Percentiles rank a stretch among this genome's conserved stretches.
Conservation (phyloP, 1,139 yeast species). For the Suhomyces coccinellae region DNA sequence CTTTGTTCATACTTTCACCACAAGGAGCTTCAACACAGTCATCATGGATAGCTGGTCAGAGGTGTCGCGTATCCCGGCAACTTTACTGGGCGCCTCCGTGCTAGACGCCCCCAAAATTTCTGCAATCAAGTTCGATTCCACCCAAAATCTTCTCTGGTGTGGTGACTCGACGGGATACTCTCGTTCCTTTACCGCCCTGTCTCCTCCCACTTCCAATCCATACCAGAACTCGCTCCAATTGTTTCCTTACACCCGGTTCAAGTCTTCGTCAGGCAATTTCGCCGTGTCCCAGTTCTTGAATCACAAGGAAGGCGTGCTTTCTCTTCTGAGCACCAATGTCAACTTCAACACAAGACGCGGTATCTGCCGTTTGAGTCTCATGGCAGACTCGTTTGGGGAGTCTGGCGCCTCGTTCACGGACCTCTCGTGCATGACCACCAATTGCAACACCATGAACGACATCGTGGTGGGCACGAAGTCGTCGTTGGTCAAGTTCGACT, state of each 20-base stretch:
- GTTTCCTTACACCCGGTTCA: conserved; percentile 53
- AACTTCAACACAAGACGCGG: conserved; percentile 63
- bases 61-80: conserved; percentile 32
- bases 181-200: conserved; percentile 30
- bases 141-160: conserved; percentile 78
- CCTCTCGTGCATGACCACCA: conserved; percentile 40
- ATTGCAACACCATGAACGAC: conserved; percentile 36
- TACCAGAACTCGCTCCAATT: conserved; percentile 25
- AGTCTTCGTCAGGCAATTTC: conserved; percentile 37
- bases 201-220: conserved; percentile 15
- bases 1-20: background rate
- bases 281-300: conserved; percentile 53
- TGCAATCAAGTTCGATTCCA: conserved; percentile 63
- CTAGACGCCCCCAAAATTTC: conserved; percentile 20
- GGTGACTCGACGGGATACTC: conserved; percentile 60
- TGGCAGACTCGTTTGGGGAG: conserved; percentile 18
- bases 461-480: conserved; percentile 37
- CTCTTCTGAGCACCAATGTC: conserved; percentile 54
- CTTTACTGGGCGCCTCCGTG: conserved; percentile 14
- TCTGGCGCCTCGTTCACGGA: conserved; percentile 21
- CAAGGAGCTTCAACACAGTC: background rate
- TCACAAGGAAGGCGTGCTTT: conserved; percentile 58
- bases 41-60: conserved; percentile 22
- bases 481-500: conserved; percentile 58
- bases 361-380: conserved; percentile 40